phyloP scores from a whole-genome alignment of 1,284 basidiomycete genomes.

The Filobasidium uniguttulatum region DNA sequence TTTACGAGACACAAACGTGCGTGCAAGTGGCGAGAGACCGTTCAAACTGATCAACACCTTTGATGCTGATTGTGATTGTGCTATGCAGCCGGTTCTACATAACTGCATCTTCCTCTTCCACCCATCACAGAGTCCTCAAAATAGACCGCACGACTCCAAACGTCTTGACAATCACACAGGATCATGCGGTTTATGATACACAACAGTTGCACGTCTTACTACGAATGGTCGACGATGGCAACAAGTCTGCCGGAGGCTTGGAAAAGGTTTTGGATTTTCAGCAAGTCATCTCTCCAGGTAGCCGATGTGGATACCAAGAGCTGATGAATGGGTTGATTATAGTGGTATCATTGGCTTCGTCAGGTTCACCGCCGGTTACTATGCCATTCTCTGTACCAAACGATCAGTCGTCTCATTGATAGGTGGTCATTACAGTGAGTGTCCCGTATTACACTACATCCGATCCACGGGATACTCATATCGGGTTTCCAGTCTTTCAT shows the following conservation, averaged over 20 bases:
- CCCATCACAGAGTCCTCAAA: slow-evolving; percentile 73
- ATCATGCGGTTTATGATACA: slow-evolving; percentile 71
- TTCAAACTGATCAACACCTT: not conserved
- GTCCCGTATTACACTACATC: not conserved
- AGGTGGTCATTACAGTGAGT: slow-evolving; percentile 70
- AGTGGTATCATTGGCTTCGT: slow-evolving; percentile 54
- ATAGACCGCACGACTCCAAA: slow-evolving; percentile 56
- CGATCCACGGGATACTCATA: not conserved
- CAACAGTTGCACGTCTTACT: slow-evolving; percentile 79
- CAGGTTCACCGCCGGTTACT: slow-evolving; percentile 80
- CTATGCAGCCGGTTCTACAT: slow-evolving; percentile 58
- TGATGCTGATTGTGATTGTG: not conserved
- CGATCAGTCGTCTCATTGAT: slow-evolving; percentile 83
- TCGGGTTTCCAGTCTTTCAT: slow-evolving; percentile 55
- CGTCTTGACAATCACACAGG: slow-evolving; percentile 61
- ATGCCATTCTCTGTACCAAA: slow-evolving; percentile 77
- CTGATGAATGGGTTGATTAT: not conserved
- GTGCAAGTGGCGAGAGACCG: slow-evolving; percentile 1
- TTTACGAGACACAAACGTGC: slow-evolving; percentile 69
- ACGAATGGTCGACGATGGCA: slow-evolving; percentile 89
- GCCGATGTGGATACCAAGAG: not conserved
- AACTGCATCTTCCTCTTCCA: slow-evolving; percentile 65
- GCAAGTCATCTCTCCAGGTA: slow-evolving; percentile 18
- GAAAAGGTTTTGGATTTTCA: slow-evolving; percentile 70
- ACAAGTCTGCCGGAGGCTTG: slow-evolving; percentile 71